These are phyloP conservation scores for Pseudonitzschia pungens DNA, from an alignment of 108 stramenopile genomes.

Conservation along the genomic window DNA sequence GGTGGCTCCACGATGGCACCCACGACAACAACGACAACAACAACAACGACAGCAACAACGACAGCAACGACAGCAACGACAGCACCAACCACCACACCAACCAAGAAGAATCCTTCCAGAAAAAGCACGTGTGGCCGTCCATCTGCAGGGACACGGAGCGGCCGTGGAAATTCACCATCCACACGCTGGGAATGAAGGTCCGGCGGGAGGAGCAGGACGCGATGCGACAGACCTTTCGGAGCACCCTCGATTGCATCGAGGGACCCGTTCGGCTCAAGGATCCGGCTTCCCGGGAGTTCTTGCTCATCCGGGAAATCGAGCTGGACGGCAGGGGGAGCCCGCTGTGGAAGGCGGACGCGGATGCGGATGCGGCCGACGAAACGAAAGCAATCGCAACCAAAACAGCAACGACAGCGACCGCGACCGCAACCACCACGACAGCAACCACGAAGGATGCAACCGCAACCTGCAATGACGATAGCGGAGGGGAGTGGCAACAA, in stretches of 20 bases:
- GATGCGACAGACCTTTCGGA: conserved; percentile 60
- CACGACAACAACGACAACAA: background rate
- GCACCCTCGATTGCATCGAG: conserved; percentile 40
- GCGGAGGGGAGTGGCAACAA: too few relatives aligned
- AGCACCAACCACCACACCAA: background rate
- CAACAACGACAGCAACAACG: background rate
- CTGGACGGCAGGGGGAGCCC: conserved; percentile 63
- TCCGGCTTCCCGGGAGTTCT: conserved; percentile 59
- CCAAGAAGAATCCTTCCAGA: background rate
- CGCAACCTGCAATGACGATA: too few relatives aligned
- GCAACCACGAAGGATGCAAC: too few relatives aligned
- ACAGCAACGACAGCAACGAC: background rate
- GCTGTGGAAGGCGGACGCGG: conserved; percentile 39
- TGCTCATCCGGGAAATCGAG: conserved; percentile 76
- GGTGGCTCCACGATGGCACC: conserved; percentile 20
- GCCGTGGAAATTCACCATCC: conserved; percentile 77
- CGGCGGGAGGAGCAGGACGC: conserved; percentile 69
- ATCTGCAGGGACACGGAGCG: conserved; percentile 20
- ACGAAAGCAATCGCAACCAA: background rate
- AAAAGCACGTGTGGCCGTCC: background rate
- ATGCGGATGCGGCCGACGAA: too few relatives aligned
- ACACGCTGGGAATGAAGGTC: conserved; percentile 73
- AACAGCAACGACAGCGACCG: background rate
- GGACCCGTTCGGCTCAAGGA: conserved; percentile 78
- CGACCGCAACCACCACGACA: background rate